Base-by-base conservation (phyloP, 306 rosid species). In the Corylus avellana region DNA sequence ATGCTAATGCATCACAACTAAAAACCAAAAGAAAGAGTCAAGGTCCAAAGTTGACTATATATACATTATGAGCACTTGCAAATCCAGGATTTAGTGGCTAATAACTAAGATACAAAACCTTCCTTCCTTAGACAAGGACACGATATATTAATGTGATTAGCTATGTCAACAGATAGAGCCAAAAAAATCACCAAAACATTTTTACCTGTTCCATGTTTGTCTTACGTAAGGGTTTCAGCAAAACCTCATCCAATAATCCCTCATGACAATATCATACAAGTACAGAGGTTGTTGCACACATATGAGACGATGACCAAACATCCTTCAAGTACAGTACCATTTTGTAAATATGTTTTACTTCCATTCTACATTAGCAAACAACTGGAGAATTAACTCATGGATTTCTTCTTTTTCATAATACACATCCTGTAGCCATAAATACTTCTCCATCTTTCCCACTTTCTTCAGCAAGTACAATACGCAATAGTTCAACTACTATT, bases 71-170 rank as follows among this genome's bases (percentile, higher is more conserved):
- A 48, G 46, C 47, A 22, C 22, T 62, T 62, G 62, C 46, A 42
- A 42, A 77, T 80, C 74, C 72, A 69, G 71, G 62, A 68, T 80
- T 77, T 29, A 27, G 48, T 75, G 22, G 55, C 67, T 74, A 70
- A 59, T 58, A 42, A 32, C 58, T 12, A 64, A 56, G 22, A 22
- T 22, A 22, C 22, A 22, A 22, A 22, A 22, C 22, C 22, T 22
- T 22, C 22, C 22, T 22, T 22, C 22, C 22, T 22, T 22, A 22
- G 22, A 22, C 22, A 22, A 22, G 22, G 22, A 22, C 22, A 22
- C 0, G 22, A 0, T 22, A 22, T 22, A 22, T 22, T 22, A 22
- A 22, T 22, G 22, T 22, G 22, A 22, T 22, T 22, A 22, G 22
- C 22, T 22, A 22, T 22, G 22, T 0, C 22, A 22, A 22, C 22